Evolutionary conservation across 2,329 filamentous ascomycete species (phyloP).

Genomic region (Aspergillus felis): DNA sequence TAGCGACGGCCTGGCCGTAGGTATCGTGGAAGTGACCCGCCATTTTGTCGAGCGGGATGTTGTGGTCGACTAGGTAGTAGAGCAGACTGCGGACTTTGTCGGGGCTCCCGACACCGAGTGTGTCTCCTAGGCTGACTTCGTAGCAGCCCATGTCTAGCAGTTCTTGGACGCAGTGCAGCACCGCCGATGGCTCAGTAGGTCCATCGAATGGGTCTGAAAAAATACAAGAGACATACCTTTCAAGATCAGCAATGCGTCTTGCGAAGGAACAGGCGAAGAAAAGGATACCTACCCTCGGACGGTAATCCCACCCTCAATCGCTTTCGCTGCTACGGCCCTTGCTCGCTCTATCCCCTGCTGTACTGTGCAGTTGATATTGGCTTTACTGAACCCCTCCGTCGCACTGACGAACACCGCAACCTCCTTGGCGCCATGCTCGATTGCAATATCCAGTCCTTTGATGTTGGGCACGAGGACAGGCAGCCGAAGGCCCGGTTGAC

Average conservation of each 20-base stretch:
- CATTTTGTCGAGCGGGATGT: conserved; percentile 65
- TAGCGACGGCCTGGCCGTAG: conserved; percentile 80
- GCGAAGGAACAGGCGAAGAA: not conserved
- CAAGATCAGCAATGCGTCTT: not conserved
- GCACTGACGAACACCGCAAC: conserved; percentile 42
- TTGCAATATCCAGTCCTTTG: conserved; percentile 56
- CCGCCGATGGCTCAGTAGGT: conserved; percentile 48
- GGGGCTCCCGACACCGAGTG: conserved; percentile 78
- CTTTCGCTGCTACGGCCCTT: conserved; percentile 27
- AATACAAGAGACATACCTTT: conserved; percentile 39
- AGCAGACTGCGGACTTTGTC: conserved; percentile 30
- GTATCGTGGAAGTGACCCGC: conserved; percentile 89
- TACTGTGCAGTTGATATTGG: conserved; percentile 42
- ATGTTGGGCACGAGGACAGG: conserved; percentile 42
- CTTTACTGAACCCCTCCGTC: conserved; percentile 41
- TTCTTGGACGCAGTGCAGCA: conserved; percentile 50
- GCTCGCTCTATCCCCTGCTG: conserved; percentile 35
- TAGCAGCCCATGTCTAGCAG: conserved; percentile 84
- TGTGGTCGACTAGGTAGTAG: conserved; percentile 34
- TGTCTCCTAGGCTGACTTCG: conserved; percentile 86
- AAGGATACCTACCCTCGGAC: conserved; percentile 31
- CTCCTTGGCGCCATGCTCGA: conserved; percentile 31
- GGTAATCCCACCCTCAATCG: conserved; percentile 21
- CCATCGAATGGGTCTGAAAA: conserved; percentile 49
- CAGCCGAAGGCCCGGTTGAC: conserved; percentile 15